Evolutionary conservation across 345 rosid species (phyloP).

Genomic region (Kernera saxatilis): DNA sequence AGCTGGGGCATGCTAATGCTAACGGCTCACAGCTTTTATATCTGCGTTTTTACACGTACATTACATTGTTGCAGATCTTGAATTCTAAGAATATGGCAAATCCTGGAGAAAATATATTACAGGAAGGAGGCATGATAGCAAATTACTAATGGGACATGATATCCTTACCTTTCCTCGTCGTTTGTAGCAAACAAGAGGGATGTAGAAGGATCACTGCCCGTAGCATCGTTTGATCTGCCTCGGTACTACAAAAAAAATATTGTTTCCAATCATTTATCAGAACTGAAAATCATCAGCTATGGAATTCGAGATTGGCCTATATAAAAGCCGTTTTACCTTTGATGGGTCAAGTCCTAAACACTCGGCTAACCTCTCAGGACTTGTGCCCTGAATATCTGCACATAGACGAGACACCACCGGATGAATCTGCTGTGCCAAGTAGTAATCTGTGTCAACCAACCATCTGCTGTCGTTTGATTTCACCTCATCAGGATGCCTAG

Average conservation of each 20-base stretch:
- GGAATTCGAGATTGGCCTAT: background rate
- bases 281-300: background rate
- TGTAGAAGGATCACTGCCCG: slow-evolving; percentile 45
- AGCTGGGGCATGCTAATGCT: slow-evolving; percentile 76
- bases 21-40: slow-evolving; percentile 73
- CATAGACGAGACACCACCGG: slow-evolving; percentile 94
- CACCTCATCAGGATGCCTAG: slow-evolving; percentile 95
- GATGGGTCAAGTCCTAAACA: slow-evolving; percentile 97
- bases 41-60: slow-evolving; percentile 38
- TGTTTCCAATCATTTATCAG: background rate
- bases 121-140: background rate
- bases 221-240: slow-evolving; percentile 51
- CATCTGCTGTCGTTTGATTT: slow-evolving; percentile 73
- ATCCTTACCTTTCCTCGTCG: slow-evolving; percentile 75
- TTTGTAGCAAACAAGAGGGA: slow-evolving; percentile 52
- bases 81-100: background rate
- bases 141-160: background rate
- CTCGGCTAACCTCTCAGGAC: slow-evolving; percentile 89
- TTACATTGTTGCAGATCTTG: background rate
- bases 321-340: slow-evolving; percentile 50
- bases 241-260: slow-evolving; percentile 48
- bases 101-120: background rate
- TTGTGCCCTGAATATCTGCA: slow-evolving; percentile 94
- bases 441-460: slow-evolving; percentile 95
- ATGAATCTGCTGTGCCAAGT: slow-evolving; percentile 96